Conservation (phyloP, 139 green algal species). For the Chlamydomonas sp. region DNA sequence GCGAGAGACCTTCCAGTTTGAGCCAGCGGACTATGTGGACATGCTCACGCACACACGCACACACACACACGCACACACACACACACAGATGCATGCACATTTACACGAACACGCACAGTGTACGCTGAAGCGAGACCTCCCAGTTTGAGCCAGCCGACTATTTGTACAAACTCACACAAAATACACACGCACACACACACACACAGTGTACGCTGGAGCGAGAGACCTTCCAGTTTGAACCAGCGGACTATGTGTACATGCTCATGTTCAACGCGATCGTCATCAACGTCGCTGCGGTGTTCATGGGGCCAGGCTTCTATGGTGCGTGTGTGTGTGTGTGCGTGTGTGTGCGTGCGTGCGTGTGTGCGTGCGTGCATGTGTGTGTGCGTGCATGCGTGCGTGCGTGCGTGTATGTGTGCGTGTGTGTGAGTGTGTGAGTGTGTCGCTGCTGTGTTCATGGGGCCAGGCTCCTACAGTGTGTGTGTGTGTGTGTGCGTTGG, state of each 20-base stretch:
- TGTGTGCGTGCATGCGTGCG: not conserved
- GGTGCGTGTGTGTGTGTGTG: not conserved
- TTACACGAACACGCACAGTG: too few relatives aligned
- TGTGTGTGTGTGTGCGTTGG: too few relatives aligned
- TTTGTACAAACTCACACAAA: too few relatives aligned
- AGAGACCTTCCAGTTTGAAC: slow-evolving; percentile 43
- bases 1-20: too few relatives aligned
- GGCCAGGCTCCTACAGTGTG: too few relatives aligned
- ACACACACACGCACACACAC: too few relatives aligned
- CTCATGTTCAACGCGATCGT: slow-evolving; percentile 37
- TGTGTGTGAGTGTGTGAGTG: not conserved
- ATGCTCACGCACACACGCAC: too few relatives aligned
- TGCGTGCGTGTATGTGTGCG: not conserved
- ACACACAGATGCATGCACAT: too few relatives aligned
- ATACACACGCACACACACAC: not conserved
- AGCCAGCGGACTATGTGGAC: too few relatives aligned
- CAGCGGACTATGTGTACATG: slow-evolving; percentile 63
- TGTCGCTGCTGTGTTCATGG: too few relatives aligned
- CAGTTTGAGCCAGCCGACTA: too few relatives aligned
- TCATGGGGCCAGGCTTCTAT: slow-evolving; percentile 19
- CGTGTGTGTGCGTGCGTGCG: not conserved
- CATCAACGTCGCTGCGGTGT: slow-evolving; percentile 11
- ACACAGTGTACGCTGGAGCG: slow-evolving; percentile 34
- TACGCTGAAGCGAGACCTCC: too few relatives aligned
- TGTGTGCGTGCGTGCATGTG: not conserved